Evolutionary conservation across 352 stramenopile genomes (phyloP), one percentile per base, ranked within the genome.

Genomic region (Phytophthora cactorum): DNA sequence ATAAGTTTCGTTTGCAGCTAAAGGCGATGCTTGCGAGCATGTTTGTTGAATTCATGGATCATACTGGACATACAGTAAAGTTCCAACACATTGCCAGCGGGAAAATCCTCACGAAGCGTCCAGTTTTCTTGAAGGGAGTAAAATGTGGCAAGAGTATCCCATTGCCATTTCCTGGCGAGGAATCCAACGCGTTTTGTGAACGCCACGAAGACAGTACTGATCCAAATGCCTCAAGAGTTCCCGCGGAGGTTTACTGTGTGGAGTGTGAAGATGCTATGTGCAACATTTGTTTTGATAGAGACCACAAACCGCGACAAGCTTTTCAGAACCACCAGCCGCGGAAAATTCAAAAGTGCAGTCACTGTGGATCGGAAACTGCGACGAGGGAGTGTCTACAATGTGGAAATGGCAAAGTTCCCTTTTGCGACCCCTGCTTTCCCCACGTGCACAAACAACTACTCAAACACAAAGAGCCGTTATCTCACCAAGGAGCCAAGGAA

Each of bases 261-360:
- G 78, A 90, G 45, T 93, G 85, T 49, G 85, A 93, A 72, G 81
- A 90, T 60, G 68, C 70, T 1, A 89, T 90, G 85, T 93, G 83
- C 54, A 46, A 44, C 8, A 54, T 75, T 11, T 93, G 85, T 53
- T 93, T 92, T 61, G 62, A 69, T 5, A 77, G 85, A 25, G 85
- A 92, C 49, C 85, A 93, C 53, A 73, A 66, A 29, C 81, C 75
- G 31, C 77, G 82, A 39, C 56, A 68, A 15, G 70, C 80, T 4
- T 85, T 92, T 25, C 71, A 82, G 39, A 52, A 53, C 5, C 85
- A 93, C 31, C 63, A 74, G 25, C 54, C 55, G 27, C 65, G 65
- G 6, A 34, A 39, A 0, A 90, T 93, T 32, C 56, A 63, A 7
- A 41, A 78, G 4, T 93, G 85, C 52, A 79, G 53, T 25, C 66